Evolutionary conservation across 1,139 yeast genomes (phyloP).

Genomic region (Zygosaccharomyces pseudobailii): DNA sequence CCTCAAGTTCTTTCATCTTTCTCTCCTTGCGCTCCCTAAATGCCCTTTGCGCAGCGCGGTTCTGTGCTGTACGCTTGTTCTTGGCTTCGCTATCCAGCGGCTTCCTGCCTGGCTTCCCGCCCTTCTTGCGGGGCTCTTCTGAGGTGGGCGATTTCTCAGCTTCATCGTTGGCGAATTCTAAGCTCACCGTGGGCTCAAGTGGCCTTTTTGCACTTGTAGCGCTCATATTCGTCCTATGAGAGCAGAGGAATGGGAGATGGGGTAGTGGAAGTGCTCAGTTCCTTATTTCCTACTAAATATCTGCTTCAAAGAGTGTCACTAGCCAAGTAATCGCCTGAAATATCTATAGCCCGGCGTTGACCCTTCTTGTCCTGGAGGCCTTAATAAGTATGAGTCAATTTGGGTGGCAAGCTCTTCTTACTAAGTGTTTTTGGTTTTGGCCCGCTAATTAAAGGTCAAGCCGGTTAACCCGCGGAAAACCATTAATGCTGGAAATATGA

Average conservation of each 20-base stretch:
- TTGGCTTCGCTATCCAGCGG: constrained; percentile 74
- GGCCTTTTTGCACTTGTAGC: constrained; percentile 21
- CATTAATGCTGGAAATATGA: not conserved
- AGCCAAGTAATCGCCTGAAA: not conserved
- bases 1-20: constrained; percentile 81
- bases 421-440: not conserved
- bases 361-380: not conserved
- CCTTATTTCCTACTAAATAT: not conserved
- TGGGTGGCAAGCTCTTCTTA: constrained; percentile 3
- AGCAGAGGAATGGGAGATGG: not conserved
- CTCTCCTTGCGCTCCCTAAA: constrained; percentile 90
- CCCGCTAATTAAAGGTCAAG: not conserved
- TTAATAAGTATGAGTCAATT: not conserved
- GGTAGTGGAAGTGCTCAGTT: not conserved
- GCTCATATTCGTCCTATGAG: constrained; percentile 6
- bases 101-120: constrained; percentile 60
- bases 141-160: constrained; percentile 1
- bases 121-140: constrained; percentile 25
- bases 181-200: constrained; percentile 9
- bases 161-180: constrained; percentile 3
- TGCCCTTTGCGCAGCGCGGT: constrained; percentile 96
- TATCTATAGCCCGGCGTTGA: not conserved
- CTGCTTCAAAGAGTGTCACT: not conserved
- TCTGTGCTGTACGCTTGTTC: constrained; percentile 90
- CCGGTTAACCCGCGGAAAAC: not conserved